These are phyloP conservation scores for Kodamaea fungicola DNA, from an alignment of 1,139 yeast species.

Conservation along the genomic window DNA sequence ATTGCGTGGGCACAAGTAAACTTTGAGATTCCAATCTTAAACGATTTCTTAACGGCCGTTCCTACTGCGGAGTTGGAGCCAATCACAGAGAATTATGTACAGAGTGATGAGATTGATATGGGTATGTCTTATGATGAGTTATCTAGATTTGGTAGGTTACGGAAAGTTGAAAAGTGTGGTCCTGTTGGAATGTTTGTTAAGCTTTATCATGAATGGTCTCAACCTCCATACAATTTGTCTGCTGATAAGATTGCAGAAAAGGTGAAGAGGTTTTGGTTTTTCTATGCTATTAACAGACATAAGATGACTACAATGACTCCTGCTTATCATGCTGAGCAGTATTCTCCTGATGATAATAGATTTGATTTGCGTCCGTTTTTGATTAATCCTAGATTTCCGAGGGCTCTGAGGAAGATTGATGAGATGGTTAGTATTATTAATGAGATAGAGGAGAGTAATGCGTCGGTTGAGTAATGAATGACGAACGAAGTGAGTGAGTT, in stretches of 20 bases:
- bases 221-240: constrained; percentile 56
- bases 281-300: constrained; percentile 91
- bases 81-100: constrained; percentile 84
- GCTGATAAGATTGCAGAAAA: constrained; percentile 87
- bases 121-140: constrained; percentile 96
- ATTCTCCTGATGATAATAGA: constrained; percentile 96
- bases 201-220: constrained; percentile 89
- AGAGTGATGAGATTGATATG: constrained; percentile 96
- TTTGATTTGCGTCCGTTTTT: constrained; percentile 92
- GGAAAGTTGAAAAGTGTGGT: constrained; percentile 93
- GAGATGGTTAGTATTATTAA: constrained; percentile 57
- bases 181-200: constrained; percentile 93
- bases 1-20: constrained; percentile 71
- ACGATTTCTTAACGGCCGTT: constrained; percentile 78
- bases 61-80: constrained; percentile 99
- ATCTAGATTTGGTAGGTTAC: constrained; percentile 83
- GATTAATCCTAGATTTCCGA: constrained; percentile 84
- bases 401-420: constrained; percentile 89
- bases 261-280: constrained; percentile 89
- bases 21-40: constrained; percentile 73
- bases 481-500: neutral
- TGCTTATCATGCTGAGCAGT: constrained; percentile 94
- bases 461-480: constrained; percentile 11
- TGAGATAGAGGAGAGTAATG: constrained; percentile 20
- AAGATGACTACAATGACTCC: constrained; percentile 97